These are phyloP conservation scores for Lonicera japonica DNA, from an alignment of 129 eudicot species.

Conservation along the genomic window DNA sequence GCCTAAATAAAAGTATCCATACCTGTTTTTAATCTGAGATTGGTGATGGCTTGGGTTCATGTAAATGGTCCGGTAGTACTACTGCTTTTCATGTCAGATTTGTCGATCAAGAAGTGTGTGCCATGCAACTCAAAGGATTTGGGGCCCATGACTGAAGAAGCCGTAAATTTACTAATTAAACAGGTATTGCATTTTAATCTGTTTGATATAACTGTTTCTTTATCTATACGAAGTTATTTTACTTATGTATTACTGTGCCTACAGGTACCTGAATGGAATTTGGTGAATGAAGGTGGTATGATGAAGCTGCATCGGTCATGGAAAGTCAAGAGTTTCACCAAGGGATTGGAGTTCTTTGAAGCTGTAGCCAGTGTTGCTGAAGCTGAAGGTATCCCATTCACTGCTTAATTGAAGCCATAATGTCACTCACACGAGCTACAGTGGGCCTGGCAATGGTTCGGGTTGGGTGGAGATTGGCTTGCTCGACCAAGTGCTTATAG, in stretches of 20 bases:
- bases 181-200: constrained; percentile 29
- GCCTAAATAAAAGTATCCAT: no score
- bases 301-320: constrained; percentile 67
- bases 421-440: no score
- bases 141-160: constrained; percentile 70
- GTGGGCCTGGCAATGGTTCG: no score
- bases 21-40: no score
- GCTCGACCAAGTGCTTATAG: background rate
- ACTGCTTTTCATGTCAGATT: constrained; percentile 37
- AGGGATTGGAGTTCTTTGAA: constrained; percentile 82
- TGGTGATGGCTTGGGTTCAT: background rate
- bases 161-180: constrained; percentile 45
- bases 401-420: no score
- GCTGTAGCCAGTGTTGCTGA: constrained; percentile 78
- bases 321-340: constrained; percentile 77
- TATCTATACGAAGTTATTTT: background rate
- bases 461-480: no score
- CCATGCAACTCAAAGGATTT: constrained; percentile 72
- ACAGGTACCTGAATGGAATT: constrained; percentile 78
- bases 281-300: constrained; percentile 57
- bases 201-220: background rate
- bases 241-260: background rate
- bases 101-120: constrained; percentile 69
- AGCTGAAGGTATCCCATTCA: constrained; percentile 56
- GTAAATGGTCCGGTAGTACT: background rate